phyloP scores from a whole-genome alignment of 2,329 filamentous ascomycete species.

The Diaporthe vexans region DNA sequence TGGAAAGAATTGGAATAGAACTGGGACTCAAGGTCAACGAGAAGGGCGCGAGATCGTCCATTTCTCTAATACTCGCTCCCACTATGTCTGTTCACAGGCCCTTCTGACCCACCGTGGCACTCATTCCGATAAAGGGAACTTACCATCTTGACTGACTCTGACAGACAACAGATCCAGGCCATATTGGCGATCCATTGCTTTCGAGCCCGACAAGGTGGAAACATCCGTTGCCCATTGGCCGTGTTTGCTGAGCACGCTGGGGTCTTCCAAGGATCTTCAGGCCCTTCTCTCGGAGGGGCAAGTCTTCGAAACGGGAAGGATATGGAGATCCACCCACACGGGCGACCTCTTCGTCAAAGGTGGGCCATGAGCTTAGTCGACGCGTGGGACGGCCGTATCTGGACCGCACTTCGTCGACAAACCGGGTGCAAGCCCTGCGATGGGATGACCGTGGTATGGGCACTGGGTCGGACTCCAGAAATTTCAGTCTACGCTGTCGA shows the following conservation, averaged over 20 bases:
- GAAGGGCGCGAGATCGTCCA: slow-evolving; percentile 19
- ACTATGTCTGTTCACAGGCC: neutral
- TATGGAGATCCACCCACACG: slow-evolving; percentile 10
- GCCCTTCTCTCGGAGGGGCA: neutral
- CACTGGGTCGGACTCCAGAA: too few relatives aligned
- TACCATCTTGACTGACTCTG: slow-evolving; percentile 12
- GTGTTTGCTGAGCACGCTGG: neutral
- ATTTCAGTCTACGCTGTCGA: neutral
- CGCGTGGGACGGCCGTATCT: slow-evolving; percentile 1
- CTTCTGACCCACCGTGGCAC: slow-evolving; percentile 1
- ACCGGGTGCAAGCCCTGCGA: neutral
- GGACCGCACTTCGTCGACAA: neutral
- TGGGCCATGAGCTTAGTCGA: slow-evolving; percentile 2
- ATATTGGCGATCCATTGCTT: neutral
- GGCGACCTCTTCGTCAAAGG: neutral
- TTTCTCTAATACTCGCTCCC: neutral
- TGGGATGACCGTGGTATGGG: too few relatives aligned
- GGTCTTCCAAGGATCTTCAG: slow-evolving; percentile 10
- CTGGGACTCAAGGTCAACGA: neutral
- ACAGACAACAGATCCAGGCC: neutral
- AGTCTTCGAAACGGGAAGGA: slow-evolving; percentile 8
- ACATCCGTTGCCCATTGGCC: neutral
- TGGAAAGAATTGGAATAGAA: slow-evolving; percentile 10
- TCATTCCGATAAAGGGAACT: slow-evolving; percentile 11
- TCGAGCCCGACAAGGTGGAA: neutral